Evolutionary conservation across 163 green algal species (phyloP), one percentile per base, ranked within the genome.

Genomic region (Prototheca cutis): DNA sequence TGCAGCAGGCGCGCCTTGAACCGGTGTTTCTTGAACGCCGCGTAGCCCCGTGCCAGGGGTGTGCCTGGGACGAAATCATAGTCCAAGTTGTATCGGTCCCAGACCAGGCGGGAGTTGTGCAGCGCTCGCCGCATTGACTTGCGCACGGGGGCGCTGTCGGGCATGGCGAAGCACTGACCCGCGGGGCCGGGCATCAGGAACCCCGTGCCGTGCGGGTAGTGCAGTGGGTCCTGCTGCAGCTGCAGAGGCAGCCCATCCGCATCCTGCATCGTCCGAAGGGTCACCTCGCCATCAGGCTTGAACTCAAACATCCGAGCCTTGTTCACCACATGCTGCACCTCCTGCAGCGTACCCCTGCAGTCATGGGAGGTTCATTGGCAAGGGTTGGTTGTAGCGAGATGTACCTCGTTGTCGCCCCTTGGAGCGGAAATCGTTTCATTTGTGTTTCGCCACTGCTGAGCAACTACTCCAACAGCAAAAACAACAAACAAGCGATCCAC

Each of bases 271-370:
- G 81, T 82, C n/a, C 78, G 77, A 53, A 83, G 52, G 0, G 76
- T 89, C 24, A 91, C 89, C 58, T 95, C 87, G 8, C 89, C 89
- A 61, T 93, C 89, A 5, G 89, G 89, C 80, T 96, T 96, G 74
- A 77, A 88, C 53, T 82, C 59, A 71, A 93, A 96, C 84, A 94
- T 92, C 36, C 84, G 77, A 4, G 84, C 77, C 52, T 80, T 78
- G 48, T 77, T 72, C 33, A 95, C 74, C 19, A 95, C 75, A 55
- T 79, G 66, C 13, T 84, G 71, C 29, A 85, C 68, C 76, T 94
- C 85, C 58, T 91, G 64, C 49, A 91, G 58, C 6, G 79, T 86
- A 10, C 84, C 83, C 65, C 82, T 89, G 82, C 34, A 65, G 17
- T n/a, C n/a, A n/a, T n/a, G n/a, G n/a, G n/a, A n/a, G n/a, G n/a